These are phyloP conservation scores for Rubroboletus satanas DNA, from an alignment of 768 basidiomycete genomes.

Conservation along the genomic window DNA sequence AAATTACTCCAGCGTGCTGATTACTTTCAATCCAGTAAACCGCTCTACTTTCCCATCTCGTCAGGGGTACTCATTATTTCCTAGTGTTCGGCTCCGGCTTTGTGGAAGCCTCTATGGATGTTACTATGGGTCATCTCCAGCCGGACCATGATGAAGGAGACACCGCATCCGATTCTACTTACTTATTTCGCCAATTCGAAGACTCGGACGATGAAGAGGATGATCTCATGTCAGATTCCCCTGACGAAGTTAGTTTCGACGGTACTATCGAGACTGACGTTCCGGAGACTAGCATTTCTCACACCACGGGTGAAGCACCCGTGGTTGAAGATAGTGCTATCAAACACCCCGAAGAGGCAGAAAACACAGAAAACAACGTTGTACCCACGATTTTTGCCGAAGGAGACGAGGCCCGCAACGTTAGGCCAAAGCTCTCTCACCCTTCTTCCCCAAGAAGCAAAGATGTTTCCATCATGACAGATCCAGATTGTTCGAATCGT, in stretches of 20 bases:
- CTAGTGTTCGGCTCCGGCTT: conserved; percentile 75
- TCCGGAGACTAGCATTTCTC: conserved; percentile 5
- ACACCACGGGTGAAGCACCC: not conserved
- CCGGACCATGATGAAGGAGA: conserved; percentile 36
- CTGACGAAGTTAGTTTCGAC: conserved; percentile 33
- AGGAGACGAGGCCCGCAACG: conserved; percentile 26
- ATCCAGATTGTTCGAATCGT: conserved; percentile 1
- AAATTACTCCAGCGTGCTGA: conserved; percentile 66
- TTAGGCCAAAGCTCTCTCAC: conserved; percentile 34
- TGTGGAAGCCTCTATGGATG: conserved; percentile 48
- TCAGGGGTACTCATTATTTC: not conserved
- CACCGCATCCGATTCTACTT: conserved; percentile 49
- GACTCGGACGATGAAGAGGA: conserved; percentile 56
- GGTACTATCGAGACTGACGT: conserved; percentile 23
- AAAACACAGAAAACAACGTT: not conserved
- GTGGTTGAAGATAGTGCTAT: conserved; percentile 3
- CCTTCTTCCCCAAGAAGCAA: conserved; percentile 38
- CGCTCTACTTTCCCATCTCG: not conserved
- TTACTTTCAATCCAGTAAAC: conserved; percentile 72
- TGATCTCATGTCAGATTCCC: conserved; percentile 35
- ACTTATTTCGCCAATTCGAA: conserved; percentile 34
- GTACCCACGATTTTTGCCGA: not conserved
- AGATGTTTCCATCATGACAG: conserved; percentile 18
- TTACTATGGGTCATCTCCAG: conserved; percentile 20
- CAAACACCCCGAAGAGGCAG: conserved; percentile 1